Conservation (phyloP, 306 rosid genomes). For the Acacia acuminata region DNA sequence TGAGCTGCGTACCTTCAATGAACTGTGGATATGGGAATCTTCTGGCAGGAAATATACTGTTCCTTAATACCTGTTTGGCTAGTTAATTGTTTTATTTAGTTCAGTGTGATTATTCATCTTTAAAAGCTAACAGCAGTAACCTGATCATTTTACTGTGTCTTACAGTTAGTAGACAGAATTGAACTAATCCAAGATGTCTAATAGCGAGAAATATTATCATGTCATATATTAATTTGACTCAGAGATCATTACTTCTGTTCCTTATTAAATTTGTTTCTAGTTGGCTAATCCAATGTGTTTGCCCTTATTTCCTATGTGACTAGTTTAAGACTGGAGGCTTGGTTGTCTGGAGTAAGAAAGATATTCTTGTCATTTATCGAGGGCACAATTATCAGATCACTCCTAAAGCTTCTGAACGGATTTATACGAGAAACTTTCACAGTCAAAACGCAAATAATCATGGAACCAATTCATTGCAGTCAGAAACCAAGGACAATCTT, state of each 20-base stretch:
- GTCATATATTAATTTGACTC: not conserved
- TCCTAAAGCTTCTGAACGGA: slow-evolving; percentile 34
- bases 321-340: slow-evolving; percentile 87
- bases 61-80: not conserved
- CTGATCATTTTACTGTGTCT: not conserved
- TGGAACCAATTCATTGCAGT: slow-evolving; percentile 30
- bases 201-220: not conserved
- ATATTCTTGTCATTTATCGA: slow-evolving; percentile 68
- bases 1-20: slow-evolving; percentile 7
- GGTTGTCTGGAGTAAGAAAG: slow-evolving; percentile 78
- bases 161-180: not conserved
- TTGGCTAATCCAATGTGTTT: slow-evolving; percentile 28
- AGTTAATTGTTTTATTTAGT: not conserved
- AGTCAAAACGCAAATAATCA: slow-evolving; percentile 25
- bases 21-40: not conserved
- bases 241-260: slow-evolving; percentile 22
- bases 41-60: slow-evolving; percentile 4
- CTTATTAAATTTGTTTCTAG: not conserved
- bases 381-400: slow-evolving; percentile 48
- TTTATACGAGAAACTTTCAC: slow-evolving; percentile 24
- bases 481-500: slow-evolving; percentile 25
- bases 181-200: not conserved
- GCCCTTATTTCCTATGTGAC: slow-evolving; percentile 28
- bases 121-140: not conserved
- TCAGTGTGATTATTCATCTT: slow-evolving; percentile 7